Percentiles rank a stretch among this genome's conserved stretches.
Conservation (phyloP, 208 protist genomes). For the Wallacemonas collosoma region DNA sequence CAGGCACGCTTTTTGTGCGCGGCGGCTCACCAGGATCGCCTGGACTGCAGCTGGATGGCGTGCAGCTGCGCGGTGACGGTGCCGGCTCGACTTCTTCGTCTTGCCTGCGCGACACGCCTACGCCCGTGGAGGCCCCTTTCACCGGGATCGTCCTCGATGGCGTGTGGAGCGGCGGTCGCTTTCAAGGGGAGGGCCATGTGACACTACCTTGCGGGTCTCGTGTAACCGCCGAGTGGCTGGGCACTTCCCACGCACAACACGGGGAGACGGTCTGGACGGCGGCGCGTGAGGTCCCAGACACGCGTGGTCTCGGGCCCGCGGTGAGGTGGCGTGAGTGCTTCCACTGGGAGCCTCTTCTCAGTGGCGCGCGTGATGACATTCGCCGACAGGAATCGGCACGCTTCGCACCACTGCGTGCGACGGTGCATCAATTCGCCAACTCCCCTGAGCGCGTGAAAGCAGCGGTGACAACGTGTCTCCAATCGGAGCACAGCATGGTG, state of each 20-base stretch:
- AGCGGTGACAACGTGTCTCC: conserved; percentile 52
- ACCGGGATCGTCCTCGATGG: conserved; percentile 60
- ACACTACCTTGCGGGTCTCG: conserved; percentile 59
- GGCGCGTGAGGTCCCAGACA: conserved; percentile 10
- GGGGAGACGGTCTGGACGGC: conserved; percentile 50
- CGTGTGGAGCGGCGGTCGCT: conserved; percentile 61
- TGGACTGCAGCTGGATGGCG: conserved; percentile 25
- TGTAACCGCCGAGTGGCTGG: conserved; percentile 70
- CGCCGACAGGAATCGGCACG: conserved; percentile 18
- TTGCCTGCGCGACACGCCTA: not conserved
- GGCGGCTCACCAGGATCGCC: not conserved
- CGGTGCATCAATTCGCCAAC: conserved; percentile 30
- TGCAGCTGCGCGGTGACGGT: conserved; percentile 23
- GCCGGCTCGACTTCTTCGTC: not conserved
- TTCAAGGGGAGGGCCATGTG: conserved; percentile 65
- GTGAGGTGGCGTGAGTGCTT: conserved; percentile 68
- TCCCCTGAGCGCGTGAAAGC: conserved; percentile 45
- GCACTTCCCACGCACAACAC: conserved; percentile 34
- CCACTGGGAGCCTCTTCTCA: conserved; percentile 79
- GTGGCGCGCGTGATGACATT: conserved; percentile 28
- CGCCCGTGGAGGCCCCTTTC: conserved; percentile 2
- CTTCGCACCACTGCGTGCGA: conserved; percentile 20
- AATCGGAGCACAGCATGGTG: conserved; percentile 28
- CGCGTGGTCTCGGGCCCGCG: conserved; percentile 25
- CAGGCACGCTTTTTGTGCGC: conserved; percentile 61